Evolutionary conservation across 495 filamentous ascomycete species (phyloP), one percentile per base, ranked within the genome.

Genomic region (Terfezia claveryi): DNA sequence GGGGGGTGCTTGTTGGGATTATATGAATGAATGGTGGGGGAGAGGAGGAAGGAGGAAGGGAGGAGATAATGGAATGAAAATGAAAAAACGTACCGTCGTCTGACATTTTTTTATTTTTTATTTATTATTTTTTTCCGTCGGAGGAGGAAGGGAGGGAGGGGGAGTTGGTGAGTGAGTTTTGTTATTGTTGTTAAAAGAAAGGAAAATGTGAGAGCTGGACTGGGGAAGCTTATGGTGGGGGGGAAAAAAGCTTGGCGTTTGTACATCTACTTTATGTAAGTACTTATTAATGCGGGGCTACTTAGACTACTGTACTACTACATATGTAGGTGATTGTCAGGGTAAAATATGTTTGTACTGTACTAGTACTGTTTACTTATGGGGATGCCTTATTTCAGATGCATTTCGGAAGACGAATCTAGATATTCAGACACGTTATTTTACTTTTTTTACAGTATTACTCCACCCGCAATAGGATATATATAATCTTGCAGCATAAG

Each of bases 401-500:
- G 38, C 10, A 16, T 16, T 10, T 44, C 2, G 38, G 2, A 20
- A 20, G 20, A 20, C 20, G 2, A 20, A 20, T 1, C 20, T 20
- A 20, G 2, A 20, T 20, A 20, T 20, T 20, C 20, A 20, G 20
- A 20, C 20, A 20, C 2, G 20, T 20, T 20, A 2, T 20, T 20
- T 20, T n/a, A n/a, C n/a, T 20, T 20, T 20, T 20, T 20, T 20
- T 20, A 20, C 20, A 20, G 20, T 20, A 20, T 20, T 20, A 20
- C 20, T 20, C 1, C 20, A 20, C 38, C 1, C 38, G 38, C 16
- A 16, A 44, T 44, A 44, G 38, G 36, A 57, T 62, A 10, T 67
- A 71, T 9, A 69, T 53, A 14, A 74, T 71, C 59, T n/a, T 74
- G 36, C 2, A 57, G 55, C 27, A 55, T 38, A 12, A 51, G 55